These are phyloP conservation scores for Microbotryum scabiosae DNA, from an alignment of 1,284 basidiomycete species.

Conservation along the genomic window DNA sequence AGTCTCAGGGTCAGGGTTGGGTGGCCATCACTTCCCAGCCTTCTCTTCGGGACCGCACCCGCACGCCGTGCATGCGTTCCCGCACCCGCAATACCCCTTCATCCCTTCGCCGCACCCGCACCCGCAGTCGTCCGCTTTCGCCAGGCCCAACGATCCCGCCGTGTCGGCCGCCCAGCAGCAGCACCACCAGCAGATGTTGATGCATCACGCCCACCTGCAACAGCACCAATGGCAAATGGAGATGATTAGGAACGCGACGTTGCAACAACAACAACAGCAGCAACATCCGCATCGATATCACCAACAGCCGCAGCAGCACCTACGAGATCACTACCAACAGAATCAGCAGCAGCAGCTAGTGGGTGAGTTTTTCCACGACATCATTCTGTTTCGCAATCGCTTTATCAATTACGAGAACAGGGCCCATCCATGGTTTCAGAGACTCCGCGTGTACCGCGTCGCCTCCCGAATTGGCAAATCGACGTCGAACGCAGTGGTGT, in stretches of 20 bases:
- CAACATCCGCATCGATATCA: background rate
- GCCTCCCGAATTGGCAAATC: too few relatives aligned
- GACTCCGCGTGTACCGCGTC: too few relatives aligned
- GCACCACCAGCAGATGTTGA: conserved; percentile 2
- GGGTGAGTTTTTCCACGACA: background rate
- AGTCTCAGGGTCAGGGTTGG: background rate
- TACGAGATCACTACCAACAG: background rate
- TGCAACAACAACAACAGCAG: conserved; percentile 11
- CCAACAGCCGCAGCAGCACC: background rate
- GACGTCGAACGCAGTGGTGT: too few relatives aligned
- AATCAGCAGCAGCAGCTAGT: background rate
- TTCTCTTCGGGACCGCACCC: background rate
- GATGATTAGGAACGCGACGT: conserved; percentile 9
- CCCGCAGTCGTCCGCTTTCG: conserved; percentile 1
- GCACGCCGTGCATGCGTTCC: conserved; percentile 3
- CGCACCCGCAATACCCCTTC: conserved; percentile 25
- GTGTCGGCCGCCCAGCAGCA: conserved; percentile 11
- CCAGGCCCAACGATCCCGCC: background rate
- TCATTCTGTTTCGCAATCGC: too few relatives aligned
- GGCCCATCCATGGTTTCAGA: too few relatives aligned
- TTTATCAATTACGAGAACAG: too few relatives aligned
- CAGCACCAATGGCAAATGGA: conserved; percentile 29
- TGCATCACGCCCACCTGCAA: conserved; percentile 13
- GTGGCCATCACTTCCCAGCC: conserved; percentile 2
- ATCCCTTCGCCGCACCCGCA: conserved; percentile 27